Evolutionary conservation across 805 yeast genomes (phyloP), one percentile per base, ranked within the genome.

Genomic region (Nakazawaea peltata): DNA sequence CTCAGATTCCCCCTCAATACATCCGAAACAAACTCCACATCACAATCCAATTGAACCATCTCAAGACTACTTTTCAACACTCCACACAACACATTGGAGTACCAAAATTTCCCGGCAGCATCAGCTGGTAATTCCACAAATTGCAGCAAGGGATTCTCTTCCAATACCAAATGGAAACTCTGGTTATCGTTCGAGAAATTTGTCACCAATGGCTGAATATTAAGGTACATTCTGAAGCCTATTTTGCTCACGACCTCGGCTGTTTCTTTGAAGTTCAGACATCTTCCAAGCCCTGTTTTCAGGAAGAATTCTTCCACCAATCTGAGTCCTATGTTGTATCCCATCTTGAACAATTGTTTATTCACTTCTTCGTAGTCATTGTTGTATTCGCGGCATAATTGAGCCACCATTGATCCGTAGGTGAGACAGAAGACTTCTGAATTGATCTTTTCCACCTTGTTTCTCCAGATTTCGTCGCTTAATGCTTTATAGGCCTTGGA

Each of bases 11-110:
- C 97, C 43, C 87, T 71, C 32, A 92, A 63, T 2, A 69, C 75
- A 52, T 92, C 98, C 45, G 79, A 74, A 2, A 85, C 72, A 52
- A 88, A 92, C 44, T 60, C 64, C 2, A 79, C 86, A 37, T 88
- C 95, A 34, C 88, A 86, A 39, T 88, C 94, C 48, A 92, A 61
- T 52, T 92, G 98, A 3, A 92, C 95, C 96, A 88, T 90, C 50
- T 88, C 95, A 33, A 92, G 61, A 0, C 95, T 87, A 4, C 97
- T 97, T 40, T 85, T 74, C 33, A 92, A 58, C 3, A 92, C 92
- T 13, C 98, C 98, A 43, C 88, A 82, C 18, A 87, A 61, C 3
- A 92, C 71, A 49, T 92, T 94, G 1, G 94, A 83, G 53, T 88
- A 92, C 97, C 98, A 92, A 34, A 92, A 63, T 48, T 81, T 85